Percentiles rank a stretch among this genome's conserved stretches.
phyloP scores from a whole-genome alignment of 2,329 filamentous ascomycete species.

The Sclerotinia borealis region DNA sequence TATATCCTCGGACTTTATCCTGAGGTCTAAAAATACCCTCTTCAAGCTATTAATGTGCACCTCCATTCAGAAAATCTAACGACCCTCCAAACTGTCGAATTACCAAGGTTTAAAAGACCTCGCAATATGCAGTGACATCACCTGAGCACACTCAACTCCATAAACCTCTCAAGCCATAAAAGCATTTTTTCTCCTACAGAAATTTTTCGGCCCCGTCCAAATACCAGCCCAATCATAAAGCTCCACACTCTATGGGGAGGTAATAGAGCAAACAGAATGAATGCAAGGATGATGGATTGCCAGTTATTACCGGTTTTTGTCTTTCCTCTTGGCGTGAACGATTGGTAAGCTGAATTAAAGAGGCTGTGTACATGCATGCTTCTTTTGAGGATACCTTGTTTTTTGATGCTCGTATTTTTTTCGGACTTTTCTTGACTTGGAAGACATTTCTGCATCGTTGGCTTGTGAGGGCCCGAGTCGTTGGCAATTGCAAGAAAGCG shows the following conservation, averaged over 20 bases:
- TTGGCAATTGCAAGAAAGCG: background rate
- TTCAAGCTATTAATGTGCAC: background rate
- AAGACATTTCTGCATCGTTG: background rate
- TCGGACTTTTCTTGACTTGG: background rate
- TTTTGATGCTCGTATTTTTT: background rate
- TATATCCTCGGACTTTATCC: background rate
- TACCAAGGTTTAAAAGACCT: background rate
- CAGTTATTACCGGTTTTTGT: background rate
- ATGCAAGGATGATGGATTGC: background rate
- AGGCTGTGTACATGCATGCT: conserved; percentile 4
- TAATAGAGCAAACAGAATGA: background rate
- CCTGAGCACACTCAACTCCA: background rate
- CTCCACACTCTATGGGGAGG: conserved; percentile 2
- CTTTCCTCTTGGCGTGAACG: background rate
- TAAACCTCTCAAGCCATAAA: background rate
- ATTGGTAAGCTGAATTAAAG: background rate
- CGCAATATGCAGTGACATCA: conserved; percentile 3
- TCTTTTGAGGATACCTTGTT: background rate
- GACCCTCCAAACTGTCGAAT: background rate
- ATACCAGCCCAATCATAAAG: background rate
- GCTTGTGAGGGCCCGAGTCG: background rate
- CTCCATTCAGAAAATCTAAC: background rate
- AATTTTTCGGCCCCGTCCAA: background rate
- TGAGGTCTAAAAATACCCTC: background rate
- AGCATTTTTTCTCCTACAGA: background rate